Base-by-base conservation (phyloP, 2,329 filamentous ascomycete genomes). In the Hymenotorrendiella dingleyae region DNA sequence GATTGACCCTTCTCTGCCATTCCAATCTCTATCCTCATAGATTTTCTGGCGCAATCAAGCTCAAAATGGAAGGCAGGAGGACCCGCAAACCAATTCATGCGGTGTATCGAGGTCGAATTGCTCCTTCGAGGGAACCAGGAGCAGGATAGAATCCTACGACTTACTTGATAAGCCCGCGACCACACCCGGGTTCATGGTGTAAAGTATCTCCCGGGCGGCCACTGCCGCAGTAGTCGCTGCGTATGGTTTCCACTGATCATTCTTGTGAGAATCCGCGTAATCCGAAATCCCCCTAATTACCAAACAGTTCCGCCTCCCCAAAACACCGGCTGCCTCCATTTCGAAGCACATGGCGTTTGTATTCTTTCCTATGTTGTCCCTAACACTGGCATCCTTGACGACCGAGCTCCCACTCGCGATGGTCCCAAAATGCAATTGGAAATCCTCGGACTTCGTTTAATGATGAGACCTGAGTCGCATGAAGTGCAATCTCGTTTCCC, bases 371-470 rank as follows among this genome's bases (percentile, higher is more conserved):
- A 63, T 36, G 6, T 55, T 35, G 19, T 64, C 47, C 4, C 60
- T 36, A 11, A 44, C 50, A 1, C 14, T 20, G 0, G 51, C 49
- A 22, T 62, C 55, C 42, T 57, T 58, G 36, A 64, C 51, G 0
- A 65, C 45, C 32, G 57, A 63, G 0, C 64, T 58, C 0, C 62
- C 62, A 12, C 53, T 57, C 21, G 45, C 54, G 39, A 57, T 55
- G 3, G 50, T 43, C 17, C 54, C 53, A 45, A 55, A 53, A 50
- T 59, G 56, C 34, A 58, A 40, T 27, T 43, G 16, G n/a, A 97
- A 40, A 23, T n/a, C n/a, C n/a, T n/a, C n/a, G n/a, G n/a, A n/a
- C n/a, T n/a, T n/a, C n/a, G n/a, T n/a, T n/a, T n/a, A n/a, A n/a
- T n/a, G n/a, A n/a, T n/a, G n/a, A n/a, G n/a, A n/a, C n/a, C n/a